These are phyloP conservation scores for Emydomyces testavorans DNA, from an alignment of 2,329 filamentous ascomycete species.

Conservation along the genomic window DNA sequence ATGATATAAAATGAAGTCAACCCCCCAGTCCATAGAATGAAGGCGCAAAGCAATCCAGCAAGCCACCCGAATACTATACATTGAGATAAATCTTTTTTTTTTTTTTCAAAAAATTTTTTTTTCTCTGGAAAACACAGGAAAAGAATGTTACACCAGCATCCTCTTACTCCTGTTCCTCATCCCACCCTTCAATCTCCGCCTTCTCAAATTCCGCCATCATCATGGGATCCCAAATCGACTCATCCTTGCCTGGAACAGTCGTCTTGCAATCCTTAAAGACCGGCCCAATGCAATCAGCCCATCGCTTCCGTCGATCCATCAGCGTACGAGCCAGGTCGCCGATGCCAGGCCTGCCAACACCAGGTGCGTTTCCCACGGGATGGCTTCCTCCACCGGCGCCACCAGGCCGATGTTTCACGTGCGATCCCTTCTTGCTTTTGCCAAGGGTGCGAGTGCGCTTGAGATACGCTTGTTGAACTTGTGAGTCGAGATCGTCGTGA, in stretches of 20 bases:
- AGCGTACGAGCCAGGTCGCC: constrained; percentile 82
- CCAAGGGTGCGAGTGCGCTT: constrained; percentile 91
- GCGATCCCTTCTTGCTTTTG: constrained; percentile 79
- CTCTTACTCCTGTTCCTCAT: constrained; percentile 58
- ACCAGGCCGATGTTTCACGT: constrained; percentile 46
- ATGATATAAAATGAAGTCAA: no score
- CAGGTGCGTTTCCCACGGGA: constrained; percentile 29
- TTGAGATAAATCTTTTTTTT: no score
- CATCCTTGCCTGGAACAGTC: constrained; percentile 55
- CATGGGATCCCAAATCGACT: constrained; percentile 63
- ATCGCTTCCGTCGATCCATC: constrained; percentile 81
- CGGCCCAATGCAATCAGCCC: constrained; percentile 81
- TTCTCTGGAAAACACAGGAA: no score
- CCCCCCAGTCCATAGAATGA: no score
- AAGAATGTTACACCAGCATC: no score
- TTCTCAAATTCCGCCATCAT: constrained; percentile 64
- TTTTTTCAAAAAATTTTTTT: no score
- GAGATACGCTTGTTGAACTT: constrained; percentile 88
- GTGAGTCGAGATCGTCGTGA: constrained; percentile 86
- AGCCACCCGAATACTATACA: no score
- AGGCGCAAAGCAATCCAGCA: no score
- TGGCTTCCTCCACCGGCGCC: constrained; percentile 63
- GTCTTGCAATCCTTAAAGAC: constrained; percentile 79
- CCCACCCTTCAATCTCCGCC: constrained; percentile 68
- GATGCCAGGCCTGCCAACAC: constrained; percentile 50